Evolutionary conservation across 2,329 filamentous ascomycete species (phyloP).

Genomic region (Orbilia javanica): DNA sequence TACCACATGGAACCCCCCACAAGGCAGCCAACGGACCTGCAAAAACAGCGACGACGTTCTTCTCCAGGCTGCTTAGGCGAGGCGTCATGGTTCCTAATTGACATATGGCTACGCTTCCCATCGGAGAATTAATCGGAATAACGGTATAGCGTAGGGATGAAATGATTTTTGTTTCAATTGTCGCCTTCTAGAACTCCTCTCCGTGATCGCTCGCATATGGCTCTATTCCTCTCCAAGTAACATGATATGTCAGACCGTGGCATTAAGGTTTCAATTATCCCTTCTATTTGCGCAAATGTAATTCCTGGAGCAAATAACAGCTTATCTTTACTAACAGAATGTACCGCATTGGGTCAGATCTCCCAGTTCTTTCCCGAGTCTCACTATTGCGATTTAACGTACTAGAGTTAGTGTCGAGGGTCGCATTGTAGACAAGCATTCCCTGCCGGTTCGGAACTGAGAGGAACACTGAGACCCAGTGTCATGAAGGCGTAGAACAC

Average conservation of each 20-base stretch:
- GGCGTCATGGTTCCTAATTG: conserved; percentile 28
- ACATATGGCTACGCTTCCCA: conserved; percentile 28
- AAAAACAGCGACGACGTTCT: conserved; percentile 50
- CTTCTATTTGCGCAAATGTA: conserved; percentile 1
- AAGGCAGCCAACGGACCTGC: conserved; percentile 47
- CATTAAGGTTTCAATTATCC: conserved; percentile 48
- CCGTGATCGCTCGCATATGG: background rate
- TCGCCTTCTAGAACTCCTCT: conserved; percentile 31
- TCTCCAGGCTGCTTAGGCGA: conserved; percentile 20
- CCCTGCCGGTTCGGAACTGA: conserved; percentile 38
- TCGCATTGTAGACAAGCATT: conserved; percentile 51
- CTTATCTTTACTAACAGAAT: conserved; percentile 35
- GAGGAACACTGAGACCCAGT: conserved; percentile 36
- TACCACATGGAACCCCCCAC: conserved; percentile 56
- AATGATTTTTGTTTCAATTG: conserved; percentile 35
- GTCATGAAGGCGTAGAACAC: conserved; percentile 31
- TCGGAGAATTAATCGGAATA: conserved; percentile 45
- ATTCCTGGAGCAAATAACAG: conserved; percentile 30
- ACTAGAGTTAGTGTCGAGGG: conserved; percentile 49
- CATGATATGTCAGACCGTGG: conserved; percentile 35
- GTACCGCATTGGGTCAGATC: conserved; percentile 33
- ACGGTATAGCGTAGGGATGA: conserved; percentile 25
- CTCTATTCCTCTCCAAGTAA: conserved; percentile 18
- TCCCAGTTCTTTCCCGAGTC: conserved; percentile 51
- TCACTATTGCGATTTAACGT: conserved; percentile 53